phyloP scores from a whole-genome alignment of 192 early-diverging fungal species.

The Coemansia sp. region DNA sequence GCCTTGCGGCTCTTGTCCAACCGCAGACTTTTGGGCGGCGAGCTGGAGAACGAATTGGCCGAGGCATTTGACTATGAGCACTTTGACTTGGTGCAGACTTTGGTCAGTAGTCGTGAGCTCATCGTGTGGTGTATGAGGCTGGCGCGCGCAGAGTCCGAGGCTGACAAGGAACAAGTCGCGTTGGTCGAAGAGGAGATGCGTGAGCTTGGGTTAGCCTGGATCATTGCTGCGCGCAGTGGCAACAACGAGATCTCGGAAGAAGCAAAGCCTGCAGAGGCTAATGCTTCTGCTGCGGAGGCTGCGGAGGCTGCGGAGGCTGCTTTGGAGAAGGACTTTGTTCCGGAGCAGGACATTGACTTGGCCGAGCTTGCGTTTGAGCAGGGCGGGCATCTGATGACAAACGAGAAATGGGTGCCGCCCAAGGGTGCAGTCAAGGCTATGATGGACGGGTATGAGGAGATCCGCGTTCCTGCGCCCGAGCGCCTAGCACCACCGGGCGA shows the following conservation, averaged over 20 bases:
- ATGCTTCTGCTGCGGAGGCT: too few relatives aligned
- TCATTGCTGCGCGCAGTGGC: constrained; percentile 64
- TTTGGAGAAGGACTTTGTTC: constrained; percentile 20
- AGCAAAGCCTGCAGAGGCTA: constrained; percentile 17
- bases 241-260: constrained; percentile 17
- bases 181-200: constrained; percentile 69
- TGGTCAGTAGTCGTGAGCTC: constrained; percentile 84
- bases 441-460: constrained; percentile 91
- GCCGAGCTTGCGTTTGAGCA: constrained; percentile 84
- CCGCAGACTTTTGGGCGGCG: constrained; percentile 64
- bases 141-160: constrained; percentile 65
- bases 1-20: constrained; percentile 74
- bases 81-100: constrained; percentile 89
- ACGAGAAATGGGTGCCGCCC: constrained; percentile 90
- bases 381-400: constrained; percentile 97
- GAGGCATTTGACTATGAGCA: constrained; percentile 95
- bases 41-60: constrained; percentile 95
- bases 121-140: constrained; percentile 91
- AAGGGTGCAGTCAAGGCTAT: constrained; percentile 88
- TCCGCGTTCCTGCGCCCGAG: constrained; percentile 90
- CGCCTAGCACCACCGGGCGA: constrained; percentile 57
- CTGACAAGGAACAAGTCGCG: constrained; percentile 52
- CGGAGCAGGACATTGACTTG: constrained; percentile 62
- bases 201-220: constrained; percentile 64
- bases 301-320: not conserved